Evolutionary conservation across 257 asterid species (phyloP), one percentile per base, ranked within the genome.

Genomic region (Haberlea rhodopensis): DNA sequence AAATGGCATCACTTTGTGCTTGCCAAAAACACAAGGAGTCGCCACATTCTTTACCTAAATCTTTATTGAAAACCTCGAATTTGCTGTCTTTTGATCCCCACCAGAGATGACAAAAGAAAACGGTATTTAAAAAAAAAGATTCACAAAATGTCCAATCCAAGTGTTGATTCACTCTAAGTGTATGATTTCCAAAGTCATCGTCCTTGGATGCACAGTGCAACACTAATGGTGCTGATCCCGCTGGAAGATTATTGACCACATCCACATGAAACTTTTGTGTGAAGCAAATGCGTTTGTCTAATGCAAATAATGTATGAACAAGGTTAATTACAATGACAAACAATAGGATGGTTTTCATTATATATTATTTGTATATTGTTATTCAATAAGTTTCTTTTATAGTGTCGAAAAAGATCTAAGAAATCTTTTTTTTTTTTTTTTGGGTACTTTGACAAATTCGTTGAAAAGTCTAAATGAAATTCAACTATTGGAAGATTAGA

Each of bases 61-160:
- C 0, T 26, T 54, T 19, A 3, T 40, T 11, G 25, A 53, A 66
- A 23, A 13, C 56, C 2, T 19, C 26, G 11, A 65, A 24, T 19
- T 4, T 11, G n/a, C 2, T 10, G 18, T 32, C 1, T 18, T 21
- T 54, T 8, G 23, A 43, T 16, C 43, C 54, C 25, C 40, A 8
- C 28, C 8, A 10, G 10, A 54, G 27, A 23, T 22, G 37, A 7
- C 71, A 66, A 2, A 13, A 4, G 27, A 55, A 66, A 2, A 37
- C 0, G 10, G 71, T 56, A 24, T 0, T 57, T 18, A 9, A 20
- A 2, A n/a, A 1, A 2, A 57, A 8, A 3, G 13, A 25, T 0
- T 56, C 54, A 18, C 71, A 66, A 20, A 66, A 66, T 0, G 5
- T 6, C 71, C 71, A 56, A 0, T 6, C 18, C 1, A 66, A 24